A percentile compares a stretch with the other conserved stretches of the same genome.
These are phyloP conservation scores for Clavaria fumosa DNA, from an alignment of 768 basidiomycete genomes.

Conservation along the genomic window DNA sequence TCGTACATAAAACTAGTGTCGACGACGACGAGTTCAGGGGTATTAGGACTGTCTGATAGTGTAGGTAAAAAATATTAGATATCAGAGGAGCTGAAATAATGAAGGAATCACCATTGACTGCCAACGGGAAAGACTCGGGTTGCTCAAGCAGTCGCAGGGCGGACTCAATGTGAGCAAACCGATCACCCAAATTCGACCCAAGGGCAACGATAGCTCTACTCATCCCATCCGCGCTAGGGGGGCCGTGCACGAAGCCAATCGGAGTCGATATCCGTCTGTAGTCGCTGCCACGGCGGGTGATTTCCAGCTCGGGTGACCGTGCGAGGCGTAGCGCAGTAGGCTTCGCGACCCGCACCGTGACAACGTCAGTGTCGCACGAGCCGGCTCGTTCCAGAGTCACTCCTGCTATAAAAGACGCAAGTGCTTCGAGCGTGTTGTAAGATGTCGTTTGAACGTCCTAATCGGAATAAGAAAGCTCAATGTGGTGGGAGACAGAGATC, in stretches of 20 bases:
- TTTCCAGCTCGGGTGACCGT: conserved; percentile 44
- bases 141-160: conserved; percentile 60
- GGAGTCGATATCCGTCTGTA: no score
- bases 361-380: conserved; percentile 8
- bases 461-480: conserved; percentile 5
- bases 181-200: conserved; percentile 84
- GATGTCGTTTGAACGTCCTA: conserved; percentile 34
- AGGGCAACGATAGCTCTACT: conserved; percentile 52
- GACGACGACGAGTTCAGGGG: conserved; percentile 26
- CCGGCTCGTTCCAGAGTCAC: conserved; percentile 22
- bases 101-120: conserved; percentile 9
- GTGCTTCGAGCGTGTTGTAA: conserved; percentile 54
- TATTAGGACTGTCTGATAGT: conserved; percentile 6
- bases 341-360: conserved; percentile 52
- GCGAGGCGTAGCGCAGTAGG: conserved; percentile 58
- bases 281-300: conserved; percentile 30
- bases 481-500: neutral
- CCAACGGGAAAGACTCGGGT: conserved; percentile 20
- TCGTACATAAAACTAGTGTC: conserved; percentile 89
- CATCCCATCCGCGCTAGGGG: neutral
- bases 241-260: conserved; percentile 1
- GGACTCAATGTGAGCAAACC: conserved; percentile 64
- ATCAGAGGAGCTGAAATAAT: no score
- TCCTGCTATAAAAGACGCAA: conserved; percentile 41
- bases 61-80: no score